Evolutionary conservation across 2,329 filamentous ascomycete species (phyloP), one percentile per base, ranked within the genome.

Genomic region (Emergomyces africanus): DNA sequence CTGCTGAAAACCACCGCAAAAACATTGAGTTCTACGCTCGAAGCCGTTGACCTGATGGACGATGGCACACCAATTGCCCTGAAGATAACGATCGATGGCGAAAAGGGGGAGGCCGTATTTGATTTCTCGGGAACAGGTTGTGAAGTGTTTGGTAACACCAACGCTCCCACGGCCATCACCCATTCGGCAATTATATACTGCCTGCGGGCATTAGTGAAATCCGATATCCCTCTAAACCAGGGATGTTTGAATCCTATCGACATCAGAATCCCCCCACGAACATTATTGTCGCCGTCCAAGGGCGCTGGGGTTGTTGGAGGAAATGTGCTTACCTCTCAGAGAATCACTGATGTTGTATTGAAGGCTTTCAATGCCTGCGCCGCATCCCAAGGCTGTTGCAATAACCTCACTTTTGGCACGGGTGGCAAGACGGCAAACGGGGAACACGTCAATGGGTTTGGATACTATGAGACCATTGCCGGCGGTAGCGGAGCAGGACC

Each of bases 151-250:
- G 87, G 79, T 49, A 91, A 90, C 66, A 86, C 86, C 71, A 94
- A 94, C 67, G 88, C 89, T 0, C 89, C 89, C 0, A 82, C 89
- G 71, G 89, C 89, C 2, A 87, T 94, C 54, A 91, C 88, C 0
- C 90, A 88, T 73, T 87, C 83, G 41, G 89, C 88, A 55, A 91
- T 94, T 68, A 92, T 94, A 68, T 95, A 95, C 78, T 90, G 87
- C 66, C 78, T 95, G 14, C 84, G 89, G 51, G 89, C 85, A 66
- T 79, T 95, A 60, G 90, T 95, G 66, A 84, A 82, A 42, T 83
- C 89, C 64, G 88, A 92, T 65, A 91, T 95, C 15, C 90, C 89
- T 0, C 80, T 95, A 3, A 95, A 95, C 74, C 89, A 95, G 73
- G 89, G 89, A 63, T 95, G 89, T 63, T 77, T 94, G 2, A 83